A percentile compares a stretch with the other conserved stretches of the same genome.
These are phyloP conservation scores for Xylaria sp. DNA, from an alignment of 2,329 filamentous ascomycete genomes.

Conservation along the genomic window DNA sequence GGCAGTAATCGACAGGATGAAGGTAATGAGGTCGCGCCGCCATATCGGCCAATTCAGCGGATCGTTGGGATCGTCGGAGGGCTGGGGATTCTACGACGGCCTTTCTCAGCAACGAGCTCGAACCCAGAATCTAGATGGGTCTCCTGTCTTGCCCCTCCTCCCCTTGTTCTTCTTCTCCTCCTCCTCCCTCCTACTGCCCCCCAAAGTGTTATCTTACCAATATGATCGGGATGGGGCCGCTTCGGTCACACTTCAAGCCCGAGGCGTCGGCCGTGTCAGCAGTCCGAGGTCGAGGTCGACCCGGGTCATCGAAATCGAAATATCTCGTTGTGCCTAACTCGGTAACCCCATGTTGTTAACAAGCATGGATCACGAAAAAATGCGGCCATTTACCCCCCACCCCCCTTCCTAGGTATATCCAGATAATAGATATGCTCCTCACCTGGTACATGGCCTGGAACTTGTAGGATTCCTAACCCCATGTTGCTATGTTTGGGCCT, in stretches of 20 bases:
- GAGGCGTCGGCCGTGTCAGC: slow-evolving; percentile 51
- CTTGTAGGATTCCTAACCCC: slow-evolving; percentile 80
- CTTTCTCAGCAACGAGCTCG: slow-evolving; percentile 22
- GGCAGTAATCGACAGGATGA: slow-evolving; percentile 80
- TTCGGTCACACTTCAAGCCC: slow-evolving; percentile 77
- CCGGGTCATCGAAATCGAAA: slow-evolving; percentile 72
- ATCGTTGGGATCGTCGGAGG: slow-evolving; percentile 90
- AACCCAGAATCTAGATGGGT: background rate
- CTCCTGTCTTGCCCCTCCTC: background rate
- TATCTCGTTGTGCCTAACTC: slow-evolving; percentile 71
- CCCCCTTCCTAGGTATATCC: no score
- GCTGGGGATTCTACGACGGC: slow-evolving; percentile 74
- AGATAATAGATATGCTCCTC: slow-evolving; percentile 39
- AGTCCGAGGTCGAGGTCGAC: slow-evolving; percentile 57
- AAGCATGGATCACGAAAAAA: background rate
- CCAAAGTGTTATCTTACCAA: slow-evolving; percentile 63
- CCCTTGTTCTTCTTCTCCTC: background rate
- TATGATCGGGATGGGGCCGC: slow-evolving; percentile 75
- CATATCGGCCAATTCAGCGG: slow-evolving; percentile 87
- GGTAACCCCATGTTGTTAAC: slow-evolving; percentile 25
- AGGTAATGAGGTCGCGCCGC: slow-evolving; percentile 83
- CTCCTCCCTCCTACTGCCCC: background rate
- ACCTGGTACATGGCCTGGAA: slow-evolving; percentile 80
- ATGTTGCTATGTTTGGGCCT: slow-evolving; percentile 53
- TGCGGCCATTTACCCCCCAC: no score